Conservation (phyloP, 106 monocot species). For the Alisma plantagoaquatica region DNA sequence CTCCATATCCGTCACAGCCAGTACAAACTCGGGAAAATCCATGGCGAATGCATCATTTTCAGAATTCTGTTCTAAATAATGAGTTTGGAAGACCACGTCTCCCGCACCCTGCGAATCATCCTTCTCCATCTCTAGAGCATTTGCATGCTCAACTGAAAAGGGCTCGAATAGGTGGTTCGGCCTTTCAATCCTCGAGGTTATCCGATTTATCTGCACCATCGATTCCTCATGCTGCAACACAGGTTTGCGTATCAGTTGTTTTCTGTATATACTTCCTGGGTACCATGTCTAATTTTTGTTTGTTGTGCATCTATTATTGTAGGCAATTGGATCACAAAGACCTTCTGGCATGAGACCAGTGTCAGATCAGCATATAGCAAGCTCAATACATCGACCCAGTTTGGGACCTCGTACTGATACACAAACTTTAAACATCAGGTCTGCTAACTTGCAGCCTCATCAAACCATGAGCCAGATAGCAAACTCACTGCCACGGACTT, state of each 20-base stretch:
- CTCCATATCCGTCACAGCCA: slow-evolving; percentile 4
- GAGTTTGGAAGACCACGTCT: no score
- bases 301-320: neutral
- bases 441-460: neutral
- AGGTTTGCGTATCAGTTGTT: no score
- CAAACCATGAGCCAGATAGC: slow-evolving; percentile 7
- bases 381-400: slow-evolving; percentile 1
- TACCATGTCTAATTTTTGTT: neutral
- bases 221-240: no score
- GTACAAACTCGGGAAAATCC: slow-evolving; percentile 1
- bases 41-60: slow-evolving; percentile 13
- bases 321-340: neutral
- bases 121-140: no score
- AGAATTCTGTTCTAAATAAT: neutral
- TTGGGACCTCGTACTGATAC: slow-evolving; percentile 3
- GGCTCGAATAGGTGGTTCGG: no score
- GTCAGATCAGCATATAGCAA: no score
- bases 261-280: neutral
- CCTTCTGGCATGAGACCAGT: neutral
- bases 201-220: no score
- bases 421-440: slow-evolving; percentile 1
- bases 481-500: neutral
- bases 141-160: no score
- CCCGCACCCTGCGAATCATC: no score
- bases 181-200: no score